Conservation (phyloP, 352 stramenopile genomes). For the Plasmopara viticola region DNA sequence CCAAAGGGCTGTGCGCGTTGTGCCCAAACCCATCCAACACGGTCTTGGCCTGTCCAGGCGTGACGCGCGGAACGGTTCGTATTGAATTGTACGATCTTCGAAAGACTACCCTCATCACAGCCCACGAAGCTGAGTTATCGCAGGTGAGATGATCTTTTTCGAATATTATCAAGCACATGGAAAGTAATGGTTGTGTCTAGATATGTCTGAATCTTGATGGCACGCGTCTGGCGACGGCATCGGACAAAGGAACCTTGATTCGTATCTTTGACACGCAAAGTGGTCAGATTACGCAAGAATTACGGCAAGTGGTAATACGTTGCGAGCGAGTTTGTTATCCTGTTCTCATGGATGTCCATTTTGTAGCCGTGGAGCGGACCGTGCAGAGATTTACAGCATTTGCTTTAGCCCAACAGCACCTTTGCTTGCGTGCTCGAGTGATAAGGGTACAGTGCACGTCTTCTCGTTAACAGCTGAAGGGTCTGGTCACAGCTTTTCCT, state of each 20-base stretch:
- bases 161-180: background rate
- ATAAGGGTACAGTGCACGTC: conserved; percentile 97
- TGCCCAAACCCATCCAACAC: conserved; percentile 90
- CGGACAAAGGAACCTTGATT: conserved; percentile 96
- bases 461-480: conserved; percentile 85
- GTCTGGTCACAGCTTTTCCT: conserved; percentile 49
- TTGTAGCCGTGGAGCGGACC: conserved; percentile 90
- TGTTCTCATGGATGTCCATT: conserved; percentile 7
- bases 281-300: conserved; percentile 85
- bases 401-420: conserved; percentile 92
- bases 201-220: conserved; percentile 93
- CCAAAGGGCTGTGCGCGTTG: conserved; percentile 91
- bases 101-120: conserved; percentile 93
- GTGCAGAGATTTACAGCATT: conserved; percentile 96
- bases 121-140: conserved; percentile 91
- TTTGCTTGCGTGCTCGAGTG: conserved; percentile 93
- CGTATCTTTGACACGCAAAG: conserved; percentile 95
- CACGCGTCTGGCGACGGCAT: conserved; percentile 92
- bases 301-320: conserved; percentile 34
- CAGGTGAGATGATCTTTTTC: conserved; percentile 37
- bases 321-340: background rate
- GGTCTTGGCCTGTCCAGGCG: conserved; percentile 94
- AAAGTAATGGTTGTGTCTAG: conserved; percentile 18
- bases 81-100: conserved; percentile 97
- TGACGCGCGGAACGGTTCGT: conserved; percentile 86